phyloP scores from a whole-genome alignment of 2,329 filamentous ascomycete genomes.

The Microsporum canis region DNA sequence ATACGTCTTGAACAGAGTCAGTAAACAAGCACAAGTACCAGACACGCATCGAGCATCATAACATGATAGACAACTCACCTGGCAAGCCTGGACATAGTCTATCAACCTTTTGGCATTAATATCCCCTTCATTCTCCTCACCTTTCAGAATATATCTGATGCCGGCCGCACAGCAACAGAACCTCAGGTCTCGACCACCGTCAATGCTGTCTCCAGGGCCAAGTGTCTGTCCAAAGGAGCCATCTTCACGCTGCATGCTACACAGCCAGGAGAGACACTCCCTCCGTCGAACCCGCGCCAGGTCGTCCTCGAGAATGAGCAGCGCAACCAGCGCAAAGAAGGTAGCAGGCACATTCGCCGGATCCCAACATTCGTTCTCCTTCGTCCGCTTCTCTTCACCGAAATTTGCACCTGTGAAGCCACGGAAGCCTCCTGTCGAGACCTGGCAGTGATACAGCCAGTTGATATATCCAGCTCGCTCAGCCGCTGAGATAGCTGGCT shows the following conservation, averaged over 20 bases:
- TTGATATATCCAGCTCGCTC: constrained; percentile 51
- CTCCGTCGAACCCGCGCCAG: constrained; percentile 54
- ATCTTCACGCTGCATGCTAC: constrained; percentile 62
- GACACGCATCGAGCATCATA: neutral
- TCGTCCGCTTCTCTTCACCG: constrained; percentile 35
- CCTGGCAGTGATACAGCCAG: constrained; percentile 65
- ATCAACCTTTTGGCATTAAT: constrained; percentile 62
- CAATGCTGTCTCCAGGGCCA: constrained; percentile 48
- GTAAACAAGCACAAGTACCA: neutral
- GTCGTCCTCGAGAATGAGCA: constrained; percentile 56
- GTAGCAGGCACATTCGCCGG: constrained; percentile 79
- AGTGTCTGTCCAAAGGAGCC: constrained; percentile 86
- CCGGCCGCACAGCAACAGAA: constrained; percentile 78
- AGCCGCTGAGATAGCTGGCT: constrained; percentile 33
- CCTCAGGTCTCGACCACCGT: constrained; percentile 72
- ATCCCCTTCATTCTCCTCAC: constrained; percentile 51
- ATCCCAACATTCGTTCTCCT: constrained; percentile 51
- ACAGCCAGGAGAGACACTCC: constrained; percentile 63
- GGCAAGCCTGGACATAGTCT: constrained; percentile 56
- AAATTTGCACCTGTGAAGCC: constrained; percentile 63
- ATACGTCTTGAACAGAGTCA: constrained; percentile 48
- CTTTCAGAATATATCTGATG: constrained; percentile 70
- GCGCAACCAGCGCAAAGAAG: constrained; percentile 69
- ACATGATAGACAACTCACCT: constrained; percentile 31
- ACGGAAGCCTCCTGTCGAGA: constrained; percentile 70